A percentile compares a stretch with the other conserved stretches of the same genome.
These are phyloP conservation scores for Sclerotiophoma versabilis DNA, from an alignment of 2,329 filamentous ascomycete genomes.

Conservation along the genomic window DNA sequence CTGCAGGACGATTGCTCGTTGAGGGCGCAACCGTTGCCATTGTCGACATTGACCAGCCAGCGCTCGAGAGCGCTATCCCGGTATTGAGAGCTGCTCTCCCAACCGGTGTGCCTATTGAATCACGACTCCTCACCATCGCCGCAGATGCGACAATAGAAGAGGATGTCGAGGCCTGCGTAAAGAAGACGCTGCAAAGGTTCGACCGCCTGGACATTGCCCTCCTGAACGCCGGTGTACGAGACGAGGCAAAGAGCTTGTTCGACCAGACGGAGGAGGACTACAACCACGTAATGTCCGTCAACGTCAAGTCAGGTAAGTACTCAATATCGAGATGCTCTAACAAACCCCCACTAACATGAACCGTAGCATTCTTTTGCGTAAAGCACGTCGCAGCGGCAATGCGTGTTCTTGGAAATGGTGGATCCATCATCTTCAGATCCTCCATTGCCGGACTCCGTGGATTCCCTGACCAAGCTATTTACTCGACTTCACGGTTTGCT, in stretches of 20 bases:
- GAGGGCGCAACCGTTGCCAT: slow-evolving; percentile 50
- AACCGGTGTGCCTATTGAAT: slow-evolving; percentile 34
- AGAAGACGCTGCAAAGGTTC: slow-evolving; percentile 55
- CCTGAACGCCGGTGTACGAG: slow-evolving; percentile 38
- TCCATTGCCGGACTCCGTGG: slow-evolving; percentile 50
- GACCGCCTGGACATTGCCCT: slow-evolving; percentile 38
- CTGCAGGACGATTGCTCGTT: slow-evolving; percentile 43
- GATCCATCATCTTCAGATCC: slow-evolving; percentile 51
- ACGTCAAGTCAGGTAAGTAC: slow-evolving; percentile 48
- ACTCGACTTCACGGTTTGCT: slow-evolving; percentile 50
- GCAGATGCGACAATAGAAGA: slow-evolving; percentile 54
- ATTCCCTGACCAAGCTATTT: slow-evolving; percentile 46
- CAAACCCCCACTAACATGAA: slow-evolving; percentile 5
- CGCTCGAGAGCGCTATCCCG: slow-evolving; percentile 36
- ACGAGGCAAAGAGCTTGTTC: slow-evolving; percentile 42
- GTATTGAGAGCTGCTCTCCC: slow-evolving; percentile 34
- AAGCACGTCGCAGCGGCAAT: slow-evolving; percentile 48
- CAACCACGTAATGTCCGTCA: slow-evolving; percentile 48
- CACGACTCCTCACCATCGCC: slow-evolving; percentile 40
- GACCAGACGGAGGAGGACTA: slow-evolving; percentile 48
- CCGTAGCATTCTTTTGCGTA: slow-evolving; percentile 46
- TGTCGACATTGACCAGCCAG: slow-evolving; percentile 43
- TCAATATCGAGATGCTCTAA: neutral
- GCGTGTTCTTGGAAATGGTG: slow-evolving; percentile 40
- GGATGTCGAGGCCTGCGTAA: slow-evolving; percentile 83